Evolutionary conservation across 192 early-diverging fungal genomes (phyloP).

Genomic region (Obelidium mucronatum): DNA sequence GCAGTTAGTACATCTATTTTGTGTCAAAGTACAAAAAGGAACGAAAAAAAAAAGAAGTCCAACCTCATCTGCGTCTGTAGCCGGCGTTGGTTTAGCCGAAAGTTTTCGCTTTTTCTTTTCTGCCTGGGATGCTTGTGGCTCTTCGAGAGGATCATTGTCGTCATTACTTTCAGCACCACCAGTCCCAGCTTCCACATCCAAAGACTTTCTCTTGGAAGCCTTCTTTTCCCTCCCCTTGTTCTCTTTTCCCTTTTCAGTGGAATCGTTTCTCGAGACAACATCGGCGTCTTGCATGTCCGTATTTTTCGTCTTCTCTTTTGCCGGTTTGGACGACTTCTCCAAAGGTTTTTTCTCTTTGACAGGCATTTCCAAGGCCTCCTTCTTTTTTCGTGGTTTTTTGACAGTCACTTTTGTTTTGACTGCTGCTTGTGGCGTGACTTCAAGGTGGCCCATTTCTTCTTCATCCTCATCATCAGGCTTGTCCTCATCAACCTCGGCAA

Average conservation of each 20-base stretch:
- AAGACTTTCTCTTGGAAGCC: constrained; percentile 27
- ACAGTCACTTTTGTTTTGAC: no score
- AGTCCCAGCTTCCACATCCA: constrained; percentile 37
- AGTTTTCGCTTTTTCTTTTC: constrained; percentile 53
- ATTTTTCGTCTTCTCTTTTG: constrained; percentile 65
- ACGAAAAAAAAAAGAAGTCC: constrained; percentile 1
- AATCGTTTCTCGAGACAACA: neutral
- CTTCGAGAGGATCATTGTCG: no score
- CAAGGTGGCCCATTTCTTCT: neutral
- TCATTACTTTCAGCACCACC: neutral
- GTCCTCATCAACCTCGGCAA: constrained; percentile 37
- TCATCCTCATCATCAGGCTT: constrained; percentile 40
- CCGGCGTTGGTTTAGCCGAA: constrained; percentile 8
- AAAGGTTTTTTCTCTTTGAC: no score
- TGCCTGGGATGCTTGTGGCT: no score
- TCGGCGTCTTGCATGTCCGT: constrained; percentile 39
- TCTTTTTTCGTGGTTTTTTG: neutral
- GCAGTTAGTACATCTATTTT: no score
- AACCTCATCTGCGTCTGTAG: constrained; percentile 49
- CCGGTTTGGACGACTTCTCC: neutral
- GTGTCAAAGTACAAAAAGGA: neutral
- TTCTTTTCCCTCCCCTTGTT: neutral
- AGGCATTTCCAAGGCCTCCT: neutral
- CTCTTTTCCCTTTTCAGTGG: neutral
- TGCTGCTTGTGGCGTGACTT: no score